Evolutionary conservation across 768 basidiomycete genomes (phyloP).

Genomic region (Podaxis sp.): DNA sequence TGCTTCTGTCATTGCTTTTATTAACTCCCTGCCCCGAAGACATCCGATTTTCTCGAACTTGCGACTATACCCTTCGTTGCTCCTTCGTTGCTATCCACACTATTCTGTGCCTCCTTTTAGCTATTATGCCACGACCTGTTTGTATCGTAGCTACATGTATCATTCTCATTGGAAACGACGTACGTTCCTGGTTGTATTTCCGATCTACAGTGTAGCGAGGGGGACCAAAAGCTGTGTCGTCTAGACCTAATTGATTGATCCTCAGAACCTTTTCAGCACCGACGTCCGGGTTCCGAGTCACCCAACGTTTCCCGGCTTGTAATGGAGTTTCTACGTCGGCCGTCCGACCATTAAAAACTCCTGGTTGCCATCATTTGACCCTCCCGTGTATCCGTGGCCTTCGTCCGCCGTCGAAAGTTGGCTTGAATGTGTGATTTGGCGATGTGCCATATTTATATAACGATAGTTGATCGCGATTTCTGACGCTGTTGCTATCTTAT

Average conservation of each 20-base stretch:
- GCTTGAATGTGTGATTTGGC: too few relatives aligned
- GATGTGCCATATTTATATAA: too few relatives aligned
- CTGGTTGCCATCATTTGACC: too few relatives aligned
- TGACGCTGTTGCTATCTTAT: too few relatives aligned
- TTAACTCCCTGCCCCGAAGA: not conserved
- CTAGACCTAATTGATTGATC: not conserved
- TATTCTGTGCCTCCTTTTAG: not conserved
- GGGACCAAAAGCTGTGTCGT: not conserved
- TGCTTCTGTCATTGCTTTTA: not conserved
- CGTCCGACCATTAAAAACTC: too few relatives aligned
- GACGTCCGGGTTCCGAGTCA: too few relatives aligned
- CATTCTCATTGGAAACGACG: not conserved
- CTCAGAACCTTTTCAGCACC: too few relatives aligned
- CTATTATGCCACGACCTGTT: not conserved
- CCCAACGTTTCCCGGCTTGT: too few relatives aligned
- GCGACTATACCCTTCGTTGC: not conserved
- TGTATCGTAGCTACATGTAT: conserved; percentile 11
- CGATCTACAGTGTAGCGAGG: not conserved
- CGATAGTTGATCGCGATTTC: too few relatives aligned
- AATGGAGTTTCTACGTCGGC: too few relatives aligned
- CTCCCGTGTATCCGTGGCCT: too few relatives aligned
- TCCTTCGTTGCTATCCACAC: not conserved
- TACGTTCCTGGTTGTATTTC: not conserved
- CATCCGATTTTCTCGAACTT: not conserved
- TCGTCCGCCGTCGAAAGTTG: too few relatives aligned